These are phyloP conservation scores for Verticillium tricorpus DNA, from an alignment of 2,329 filamentous ascomycete species.

Conservation along the genomic window DNA sequence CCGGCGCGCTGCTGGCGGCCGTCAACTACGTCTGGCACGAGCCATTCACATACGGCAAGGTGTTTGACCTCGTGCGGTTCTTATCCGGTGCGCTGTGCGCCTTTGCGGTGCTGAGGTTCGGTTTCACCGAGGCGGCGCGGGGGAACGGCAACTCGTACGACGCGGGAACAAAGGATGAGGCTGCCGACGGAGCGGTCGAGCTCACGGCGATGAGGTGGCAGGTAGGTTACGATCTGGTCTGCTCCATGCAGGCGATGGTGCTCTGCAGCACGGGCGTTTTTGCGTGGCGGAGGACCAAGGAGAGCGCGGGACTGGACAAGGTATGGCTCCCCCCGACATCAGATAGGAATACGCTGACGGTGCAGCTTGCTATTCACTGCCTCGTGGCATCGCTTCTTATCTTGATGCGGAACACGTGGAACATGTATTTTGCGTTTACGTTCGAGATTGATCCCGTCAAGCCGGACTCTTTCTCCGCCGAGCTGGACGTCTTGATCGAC, in stretches of 20 bases:
- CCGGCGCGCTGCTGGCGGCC: not conserved
- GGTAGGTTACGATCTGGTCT: not conserved
- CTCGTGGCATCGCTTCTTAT: not conserved
- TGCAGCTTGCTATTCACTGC: not conserved
- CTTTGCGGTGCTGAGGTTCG: not conserved
- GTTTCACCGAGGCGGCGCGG: not conserved
- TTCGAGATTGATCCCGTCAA: not conserved
- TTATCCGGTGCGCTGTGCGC: not conserved
- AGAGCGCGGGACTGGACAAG: not conserved
- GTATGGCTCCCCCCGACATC: not conserved
- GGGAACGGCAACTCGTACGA: not conserved
- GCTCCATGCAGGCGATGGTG: not conserved
- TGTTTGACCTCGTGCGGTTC: not conserved
- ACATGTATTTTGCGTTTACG: not conserved
- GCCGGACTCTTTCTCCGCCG: not conserved
- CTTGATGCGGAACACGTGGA: not conserved
- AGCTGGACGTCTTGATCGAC: not conserved
- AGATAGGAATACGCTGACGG: not conserved
- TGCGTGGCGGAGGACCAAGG: not conserved
- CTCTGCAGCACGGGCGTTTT: not conserved
- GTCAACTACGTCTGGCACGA: not conserved
- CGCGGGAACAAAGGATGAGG: not conserved
- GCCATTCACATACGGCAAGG: not conserved
- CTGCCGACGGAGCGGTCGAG: not conserved
- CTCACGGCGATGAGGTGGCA: not conserved